A percentile compares a stretch with the other conserved stretches of the same genome.
These are phyloP conservation scores for Eucalyptus marginata DNA, from an alignment of 345 rosid species.

Conservation along the genomic window DNA sequence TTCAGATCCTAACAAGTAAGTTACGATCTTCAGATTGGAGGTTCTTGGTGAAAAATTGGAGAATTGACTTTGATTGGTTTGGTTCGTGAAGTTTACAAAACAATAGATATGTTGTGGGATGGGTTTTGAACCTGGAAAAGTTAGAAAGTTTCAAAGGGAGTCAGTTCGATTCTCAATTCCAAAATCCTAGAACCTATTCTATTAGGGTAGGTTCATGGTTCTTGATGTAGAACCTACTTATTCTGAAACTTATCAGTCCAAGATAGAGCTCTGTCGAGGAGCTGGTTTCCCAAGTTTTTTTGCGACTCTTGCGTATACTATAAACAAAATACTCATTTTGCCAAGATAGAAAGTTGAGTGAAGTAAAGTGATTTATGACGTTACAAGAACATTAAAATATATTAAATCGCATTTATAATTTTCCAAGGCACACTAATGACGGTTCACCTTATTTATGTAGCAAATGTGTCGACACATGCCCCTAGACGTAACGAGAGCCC, in stretches of 20 bases:
- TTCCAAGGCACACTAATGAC: not conserved
- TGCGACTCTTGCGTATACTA: not conserved
- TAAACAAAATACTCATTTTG: not conserved
- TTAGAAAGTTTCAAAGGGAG: too few relatives aligned
- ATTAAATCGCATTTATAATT: not conserved
- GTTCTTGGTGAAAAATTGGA: too few relatives aligned
- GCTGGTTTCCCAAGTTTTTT: not conserved
- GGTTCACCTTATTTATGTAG: not conserved
- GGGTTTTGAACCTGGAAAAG: too few relatives aligned
- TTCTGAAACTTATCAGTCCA: not conserved
- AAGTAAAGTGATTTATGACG: not conserved
- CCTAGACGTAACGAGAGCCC: not conserved
- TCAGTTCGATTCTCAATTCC: not conserved
- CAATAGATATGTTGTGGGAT: not conserved
- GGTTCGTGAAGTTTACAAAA: not conserved
- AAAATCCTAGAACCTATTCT: not conserved
- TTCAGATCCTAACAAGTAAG: too few relatives aligned
- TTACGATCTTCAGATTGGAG: too few relatives aligned
- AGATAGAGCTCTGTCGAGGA: not conserved
- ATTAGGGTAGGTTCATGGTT: not conserved
- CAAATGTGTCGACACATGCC: not conserved
- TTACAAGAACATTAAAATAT: too few relatives aligned
- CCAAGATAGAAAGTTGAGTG: not conserved
- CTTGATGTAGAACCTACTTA: not conserved
- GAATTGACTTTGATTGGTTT: not conserved